phyloP scores from a whole-genome alignment of 2,329 filamentous ascomycete species.

The Fusarium sp. region DNA sequence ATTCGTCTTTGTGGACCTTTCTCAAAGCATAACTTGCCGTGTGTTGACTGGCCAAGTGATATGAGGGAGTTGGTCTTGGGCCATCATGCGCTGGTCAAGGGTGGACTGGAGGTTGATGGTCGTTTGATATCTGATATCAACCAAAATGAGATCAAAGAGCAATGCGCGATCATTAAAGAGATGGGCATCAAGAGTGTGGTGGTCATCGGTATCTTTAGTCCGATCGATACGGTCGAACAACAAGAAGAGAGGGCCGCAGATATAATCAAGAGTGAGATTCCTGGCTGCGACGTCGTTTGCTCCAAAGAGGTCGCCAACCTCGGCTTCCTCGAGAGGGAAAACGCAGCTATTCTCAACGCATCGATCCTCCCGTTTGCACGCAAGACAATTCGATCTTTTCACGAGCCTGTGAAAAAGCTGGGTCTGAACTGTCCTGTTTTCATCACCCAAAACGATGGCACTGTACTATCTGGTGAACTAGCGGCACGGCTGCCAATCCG shows the following conservation, averaged over 20 bases:
- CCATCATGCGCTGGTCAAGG: conserved; percentile 58
- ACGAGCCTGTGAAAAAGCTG: conserved; percentile 61
- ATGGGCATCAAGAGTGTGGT: conserved; percentile 61
- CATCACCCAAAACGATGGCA: conserved; percentile 73
- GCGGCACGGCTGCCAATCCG: conserved; percentile 68
- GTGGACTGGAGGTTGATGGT: conserved; percentile 65
- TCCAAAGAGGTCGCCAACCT: conserved; percentile 65
- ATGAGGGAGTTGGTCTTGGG: conserved; percentile 60
- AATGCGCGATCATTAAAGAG: conserved; percentile 53
- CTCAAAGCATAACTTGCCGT: conserved; percentile 61
- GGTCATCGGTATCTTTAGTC: conserved; percentile 63
- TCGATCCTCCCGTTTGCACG: conserved; percentile 68
- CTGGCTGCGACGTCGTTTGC: conserved; percentile 59
- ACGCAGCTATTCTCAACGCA: conserved; percentile 72
- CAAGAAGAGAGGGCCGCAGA: conserved; percentile 62
- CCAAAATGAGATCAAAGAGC: conserved; percentile 52
- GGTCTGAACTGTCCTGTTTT: conserved; percentile 66
- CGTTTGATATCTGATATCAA: conserved; percentile 58
- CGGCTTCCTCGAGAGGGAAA: conserved; percentile 70
- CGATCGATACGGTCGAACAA: conserved; percentile 59
- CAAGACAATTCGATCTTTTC: conserved; percentile 67
- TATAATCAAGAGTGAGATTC: conserved; percentile 55
- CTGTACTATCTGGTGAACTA: conserved; percentile 63
- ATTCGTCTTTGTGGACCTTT: conserved; percentile 66
- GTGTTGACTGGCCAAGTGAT: conserved; percentile 64